These are phyloP conservation scores for Aspergillus saccharolyticus DNA, from an alignment of 495 filamentous ascomycete species.

Conservation along the genomic window DNA sequence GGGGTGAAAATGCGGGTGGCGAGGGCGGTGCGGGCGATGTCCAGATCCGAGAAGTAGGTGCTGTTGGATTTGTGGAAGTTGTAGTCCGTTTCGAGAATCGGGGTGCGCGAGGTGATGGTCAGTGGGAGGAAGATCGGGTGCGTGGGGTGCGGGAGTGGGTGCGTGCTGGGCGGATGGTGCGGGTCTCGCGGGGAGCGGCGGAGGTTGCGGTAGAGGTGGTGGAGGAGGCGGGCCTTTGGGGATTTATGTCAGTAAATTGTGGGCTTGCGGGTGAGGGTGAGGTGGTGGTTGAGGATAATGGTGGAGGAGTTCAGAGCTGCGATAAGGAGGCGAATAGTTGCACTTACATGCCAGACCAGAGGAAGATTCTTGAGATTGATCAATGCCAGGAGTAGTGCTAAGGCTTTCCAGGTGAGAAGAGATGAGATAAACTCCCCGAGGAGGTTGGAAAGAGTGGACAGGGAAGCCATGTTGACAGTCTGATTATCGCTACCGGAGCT, in stretches of 20 bases:
- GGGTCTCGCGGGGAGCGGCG: slow-evolving; percentile 39
- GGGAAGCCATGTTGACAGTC: background rate
- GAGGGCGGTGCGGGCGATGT: slow-evolving; percentile 60
- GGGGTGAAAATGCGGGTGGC: slow-evolving; percentile 55
- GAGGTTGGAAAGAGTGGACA: slow-evolving; percentile 7
- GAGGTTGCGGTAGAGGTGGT: slow-evolving; percentile 47
- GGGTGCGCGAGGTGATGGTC: slow-evolving; percentile 48
- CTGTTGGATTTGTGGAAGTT: slow-evolving; percentile 70
- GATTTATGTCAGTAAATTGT: slow-evolving; percentile 13
- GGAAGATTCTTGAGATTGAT: slow-evolving; percentile 60
- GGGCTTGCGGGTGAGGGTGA: background rate
- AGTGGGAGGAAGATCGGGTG: slow-evolving; percentile 53
- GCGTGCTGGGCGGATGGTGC: slow-evolving; percentile 31
- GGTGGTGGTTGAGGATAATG: background rate
- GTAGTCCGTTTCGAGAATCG: slow-evolving; percentile 58
- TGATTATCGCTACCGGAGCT: background rate
- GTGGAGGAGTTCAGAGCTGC: slow-evolving; percentile 15
- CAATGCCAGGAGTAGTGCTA: slow-evolving; percentile 51
- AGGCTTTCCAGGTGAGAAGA: slow-evolving; percentile 46
- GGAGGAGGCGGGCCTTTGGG: slow-evolving; percentile 44
- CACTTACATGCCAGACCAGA: slow-evolving; percentile 59
- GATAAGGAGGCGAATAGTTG: background rate
- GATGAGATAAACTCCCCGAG: slow-evolving; percentile 23
- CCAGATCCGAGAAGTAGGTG: slow-evolving; percentile 71
- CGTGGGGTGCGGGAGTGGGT: slow-evolving; percentile 33